These are phyloP conservation scores for Prunus yedoensis DNA, from an alignment of 331 rosid species.

Conservation along the genomic window DNA sequence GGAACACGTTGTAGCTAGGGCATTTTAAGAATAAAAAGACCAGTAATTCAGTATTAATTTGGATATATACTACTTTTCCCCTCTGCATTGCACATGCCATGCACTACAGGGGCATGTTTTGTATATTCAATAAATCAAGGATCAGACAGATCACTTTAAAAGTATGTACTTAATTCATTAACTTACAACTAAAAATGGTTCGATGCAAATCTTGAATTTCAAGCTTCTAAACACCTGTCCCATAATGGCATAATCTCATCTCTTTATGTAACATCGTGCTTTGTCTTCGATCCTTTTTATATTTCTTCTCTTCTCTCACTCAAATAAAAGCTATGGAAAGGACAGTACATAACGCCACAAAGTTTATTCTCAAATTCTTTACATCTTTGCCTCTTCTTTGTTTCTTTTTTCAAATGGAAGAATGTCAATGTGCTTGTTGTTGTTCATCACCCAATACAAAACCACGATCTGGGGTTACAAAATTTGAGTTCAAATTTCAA, in stretches of 20 bases:
- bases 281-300: slow-evolving; percentile 28
- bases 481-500: slow-evolving; percentile 25
- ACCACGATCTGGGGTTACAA: too few relatives aligned
- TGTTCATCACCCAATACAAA: too few relatives aligned
- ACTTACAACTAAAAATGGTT: background rate
- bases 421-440: slow-evolving; percentile 22
- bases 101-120: background rate
- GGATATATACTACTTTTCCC: background rate
- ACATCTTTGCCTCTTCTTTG: slow-evolving; percentile 20
- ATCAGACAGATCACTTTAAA: slow-evolving; percentile 25
- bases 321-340: slow-evolving; percentile 52
- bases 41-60: background rate
- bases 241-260: slow-evolving; percentile 22
- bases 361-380: slow-evolving; percentile 21
- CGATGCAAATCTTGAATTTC: slow-evolving; percentile 32
- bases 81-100: slow-evolving; percentile 20
- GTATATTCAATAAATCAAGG: slow-evolving; percentile 1
- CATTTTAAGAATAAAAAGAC: background rate
- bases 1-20: slow-evolving; percentile 3
- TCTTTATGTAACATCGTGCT: slow-evolving; percentile 31
- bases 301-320: slow-evolving; percentile 39
- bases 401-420: slow-evolving; percentile 2
- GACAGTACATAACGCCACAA: slow-evolving; percentile 20
- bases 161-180: slow-evolving; percentile 4
- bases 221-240: slow-evolving; percentile 34